These are phyloP conservation scores for Vicia faba DNA, from an alignment of 306 rosid genomes.

Conservation along the genomic window DNA sequence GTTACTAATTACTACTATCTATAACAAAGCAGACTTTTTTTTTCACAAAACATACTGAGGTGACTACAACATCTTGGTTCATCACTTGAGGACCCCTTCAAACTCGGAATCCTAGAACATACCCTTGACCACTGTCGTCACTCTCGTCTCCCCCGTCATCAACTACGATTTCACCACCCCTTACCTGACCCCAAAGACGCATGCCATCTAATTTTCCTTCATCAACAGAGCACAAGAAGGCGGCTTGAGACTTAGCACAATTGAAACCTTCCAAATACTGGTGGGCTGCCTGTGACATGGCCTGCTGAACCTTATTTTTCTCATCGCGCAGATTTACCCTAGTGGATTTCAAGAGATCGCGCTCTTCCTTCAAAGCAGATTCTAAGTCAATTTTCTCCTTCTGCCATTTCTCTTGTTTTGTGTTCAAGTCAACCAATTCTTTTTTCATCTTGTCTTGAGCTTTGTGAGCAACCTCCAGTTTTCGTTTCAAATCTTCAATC, in stretches of 20 bases:
- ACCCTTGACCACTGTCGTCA: not conserved
- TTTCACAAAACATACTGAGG: not conserved
- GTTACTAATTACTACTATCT: too few species aligned
- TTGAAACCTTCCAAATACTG: not conserved
- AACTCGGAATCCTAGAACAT: not conserved
- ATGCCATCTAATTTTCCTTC: not conserved
- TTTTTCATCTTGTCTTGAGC: not conserved
- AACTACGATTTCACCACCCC: not conserved
- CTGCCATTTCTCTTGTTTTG: not conserved
- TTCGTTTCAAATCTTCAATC: not conserved
- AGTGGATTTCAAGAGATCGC: not conserved
- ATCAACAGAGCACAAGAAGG: not conserved
- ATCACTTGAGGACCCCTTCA: not conserved
- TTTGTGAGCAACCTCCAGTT: conserved; percentile 2
- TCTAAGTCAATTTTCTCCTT: not conserved
- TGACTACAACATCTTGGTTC: not conserved
- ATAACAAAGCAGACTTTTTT: too few species aligned
- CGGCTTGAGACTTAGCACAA: not conserved
- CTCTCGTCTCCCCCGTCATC: not conserved
- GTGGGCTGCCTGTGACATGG: not conserved
- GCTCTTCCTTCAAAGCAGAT: not conserved
- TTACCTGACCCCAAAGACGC: not conserved
- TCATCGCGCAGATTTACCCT: not conserved
- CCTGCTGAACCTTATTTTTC: not conserved
- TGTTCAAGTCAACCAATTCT: not conserved